Percentiles rank a stretch among this genome's conserved stretches.
Conservation (phyloP, 352 stramenopile genomes). For the Phytophthora capsici region DNA sequence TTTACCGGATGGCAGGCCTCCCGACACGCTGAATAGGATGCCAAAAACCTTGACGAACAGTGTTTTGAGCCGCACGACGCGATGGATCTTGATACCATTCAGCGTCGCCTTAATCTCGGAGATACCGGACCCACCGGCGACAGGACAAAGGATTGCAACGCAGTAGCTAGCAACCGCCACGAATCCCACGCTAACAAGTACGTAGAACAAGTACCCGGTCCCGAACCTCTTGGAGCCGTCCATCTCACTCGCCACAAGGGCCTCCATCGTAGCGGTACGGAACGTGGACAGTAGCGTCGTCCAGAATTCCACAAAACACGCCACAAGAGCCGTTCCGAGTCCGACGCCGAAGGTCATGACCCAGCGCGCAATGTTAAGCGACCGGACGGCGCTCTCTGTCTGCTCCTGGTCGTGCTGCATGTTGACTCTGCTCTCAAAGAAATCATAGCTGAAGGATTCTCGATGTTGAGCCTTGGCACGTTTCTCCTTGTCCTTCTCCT, state of each 20-base stretch:
- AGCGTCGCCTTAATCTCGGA: slow-evolving; percentile 98
- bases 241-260: slow-evolving; percentile 69
- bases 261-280: slow-evolving; percentile 93
- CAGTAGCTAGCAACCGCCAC: slow-evolving; percentile 90
- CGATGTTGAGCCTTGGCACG: slow-evolving; percentile 85
- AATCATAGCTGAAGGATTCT: slow-evolving; percentile 89
- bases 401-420: slow-evolving; percentile 88
- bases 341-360: slow-evolving; percentile 96
- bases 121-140: slow-evolving; percentile 96
- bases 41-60: slow-evolving; percentile 95
- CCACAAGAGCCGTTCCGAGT: slow-evolving; percentile 92
- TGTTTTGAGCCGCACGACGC: slow-evolving; percentile 96
- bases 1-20: slow-evolving; percentile 82
- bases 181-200: slow-evolving; percentile 93
- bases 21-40: slow-evolving; percentile 86
- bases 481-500: slow-evolving; percentile 74
- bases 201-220: slow-evolving; percentile 90
- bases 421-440: slow-evolving; percentile 88
- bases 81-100: slow-evolving; percentile 98
- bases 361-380: slow-evolving; percentile 92
- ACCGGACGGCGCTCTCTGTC: slow-evolving; percentile 73
- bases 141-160: slow-evolving; percentile 95
- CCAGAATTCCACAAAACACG: slow-evolving; percentile 93
- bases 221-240: slow-evolving; percentile 58
- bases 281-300: slow-evolving; percentile 86